Conservation (phyloP, 495 filamentous ascomycete genomes). For the Podospora fimiseda region DNA sequence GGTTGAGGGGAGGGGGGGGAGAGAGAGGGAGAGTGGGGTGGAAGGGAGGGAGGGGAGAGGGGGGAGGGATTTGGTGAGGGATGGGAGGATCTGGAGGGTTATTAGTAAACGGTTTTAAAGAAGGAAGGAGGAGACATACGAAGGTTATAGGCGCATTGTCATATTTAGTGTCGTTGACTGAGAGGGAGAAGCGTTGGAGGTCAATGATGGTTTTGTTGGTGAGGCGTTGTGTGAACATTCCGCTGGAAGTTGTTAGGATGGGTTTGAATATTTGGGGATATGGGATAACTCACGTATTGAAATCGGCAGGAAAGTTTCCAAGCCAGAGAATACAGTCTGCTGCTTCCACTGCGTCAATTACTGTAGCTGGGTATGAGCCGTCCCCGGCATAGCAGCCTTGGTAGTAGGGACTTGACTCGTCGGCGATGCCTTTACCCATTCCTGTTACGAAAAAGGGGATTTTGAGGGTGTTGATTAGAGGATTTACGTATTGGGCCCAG, state of each 20-base stretch:
- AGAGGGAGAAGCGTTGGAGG: constrained; percentile 36
- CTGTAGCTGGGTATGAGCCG: constrained; percentile 15
- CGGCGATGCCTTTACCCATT: constrained; percentile 32
- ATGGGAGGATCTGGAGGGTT: constrained; percentile 19
- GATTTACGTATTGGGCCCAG: constrained; percentile 19
- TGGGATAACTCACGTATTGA: constrained; percentile 18
- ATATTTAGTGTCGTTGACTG: constrained; percentile 23
- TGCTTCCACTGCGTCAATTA: constrained; percentile 21
- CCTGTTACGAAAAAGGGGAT: constrained; percentile 28
- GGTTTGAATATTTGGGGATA: neutral
- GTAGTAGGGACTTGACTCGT: constrained; percentile 26
- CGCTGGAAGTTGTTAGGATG: constrained; percentile 10
- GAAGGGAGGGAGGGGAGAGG: neutral
- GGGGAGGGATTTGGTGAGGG: constrained; percentile 14
- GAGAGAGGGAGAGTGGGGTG: neutral
- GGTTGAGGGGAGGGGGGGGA: constrained; percentile 1
- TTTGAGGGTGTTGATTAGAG: constrained; percentile 26
- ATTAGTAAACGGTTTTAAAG: neutral
- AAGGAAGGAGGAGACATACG: constrained; percentile 10
- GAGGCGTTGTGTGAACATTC: constrained; percentile 32
- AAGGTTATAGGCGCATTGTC: constrained; percentile 29
- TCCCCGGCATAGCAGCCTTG: constrained; percentile 28
- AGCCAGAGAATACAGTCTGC: constrained; percentile 34
- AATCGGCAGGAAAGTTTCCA: constrained; percentile 28
- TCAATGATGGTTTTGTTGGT: constrained; percentile 24